Evolutionary conservation across 2,329 filamentous ascomycete genomes (phyloP).

Genomic region (Pezicula radicicola): DNA sequence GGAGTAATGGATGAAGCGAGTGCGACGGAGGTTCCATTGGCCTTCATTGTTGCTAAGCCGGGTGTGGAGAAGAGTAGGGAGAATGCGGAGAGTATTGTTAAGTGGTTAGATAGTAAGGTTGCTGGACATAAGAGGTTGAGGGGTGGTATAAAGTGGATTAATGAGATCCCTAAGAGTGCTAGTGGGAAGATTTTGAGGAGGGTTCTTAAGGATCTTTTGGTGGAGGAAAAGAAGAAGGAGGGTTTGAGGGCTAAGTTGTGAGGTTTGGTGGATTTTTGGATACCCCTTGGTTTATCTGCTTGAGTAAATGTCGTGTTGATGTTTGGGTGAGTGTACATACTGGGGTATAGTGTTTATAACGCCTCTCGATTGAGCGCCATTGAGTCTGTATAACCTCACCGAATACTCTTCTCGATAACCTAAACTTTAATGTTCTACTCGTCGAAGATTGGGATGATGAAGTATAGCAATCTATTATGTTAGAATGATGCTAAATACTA

Average conservation of each 20-base stretch:
- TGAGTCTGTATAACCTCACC: too few relatives aligned
- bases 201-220: constrained; percentile 38
- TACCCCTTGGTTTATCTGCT: too few relatives aligned
- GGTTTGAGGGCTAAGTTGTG: constrained; percentile 13
- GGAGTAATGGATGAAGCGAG: constrained; percentile 57
- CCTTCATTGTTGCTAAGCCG: constrained; percentile 51
- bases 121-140: constrained; percentile 65
- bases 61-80: constrained; percentile 26
- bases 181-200: constrained; percentile 49
- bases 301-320: too few relatives aligned
- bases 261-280: background rate
- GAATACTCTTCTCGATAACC: too few relatives aligned
- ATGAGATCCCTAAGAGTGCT: constrained; percentile 67
- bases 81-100: constrained; percentile 44
- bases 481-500: too few relatives aligned
- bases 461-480: too few relatives aligned
- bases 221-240: constrained; percentile 10
- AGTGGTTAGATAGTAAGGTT: constrained; percentile 56
- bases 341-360: too few relatives aligned
- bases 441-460: too few relatives aligned
- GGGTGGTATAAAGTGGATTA: constrained; percentile 64
- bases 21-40: constrained; percentile 67
- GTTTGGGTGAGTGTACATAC: too few relatives aligned
- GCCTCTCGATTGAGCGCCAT: too few relatives aligned
- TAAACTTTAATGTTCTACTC: too few relatives aligned